Evolutionary conservation across 805 yeast species (phyloP).

Genomic region (Yarrowia sp.): DNA sequence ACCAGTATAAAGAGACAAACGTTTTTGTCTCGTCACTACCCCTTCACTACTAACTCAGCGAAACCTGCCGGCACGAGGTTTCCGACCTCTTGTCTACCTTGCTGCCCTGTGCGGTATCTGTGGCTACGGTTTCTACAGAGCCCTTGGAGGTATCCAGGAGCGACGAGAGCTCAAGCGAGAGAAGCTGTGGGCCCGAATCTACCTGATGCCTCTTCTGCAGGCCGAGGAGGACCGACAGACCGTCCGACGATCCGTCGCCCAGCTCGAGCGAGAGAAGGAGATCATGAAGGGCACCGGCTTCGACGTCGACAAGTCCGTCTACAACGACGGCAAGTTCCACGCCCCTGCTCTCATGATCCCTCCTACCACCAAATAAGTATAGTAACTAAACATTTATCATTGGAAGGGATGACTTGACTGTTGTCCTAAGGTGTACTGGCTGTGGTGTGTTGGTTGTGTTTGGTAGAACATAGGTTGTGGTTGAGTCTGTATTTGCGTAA

Average conservation of each 20-base stretch:
- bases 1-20: too few relatives aligned
- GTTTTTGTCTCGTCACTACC: too few relatives aligned
- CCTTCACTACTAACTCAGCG: conserved; percentile 52
- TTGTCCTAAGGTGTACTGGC: too few relatives aligned
- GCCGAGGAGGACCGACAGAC: conserved; percentile 84
- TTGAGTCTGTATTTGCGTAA: too few relatives aligned
- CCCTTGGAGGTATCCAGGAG: conserved; percentile 73
- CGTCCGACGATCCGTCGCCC: conserved; percentile 72
- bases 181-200: conserved; percentile 76
- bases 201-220: conserved; percentile 72
- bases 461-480: too few relatives aligned
- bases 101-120: conserved; percentile 68
- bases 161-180: conserved; percentile 75
- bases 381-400: conserved; percentile 31
- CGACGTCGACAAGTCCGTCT: conserved; percentile 60
- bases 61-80: conserved; percentile 83
- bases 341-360: conserved; percentile 46
- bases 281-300: conserved; percentile 70
- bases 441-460: too few relatives aligned
- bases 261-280: conserved; percentile 71
- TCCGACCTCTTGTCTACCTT: conserved; percentile 76
- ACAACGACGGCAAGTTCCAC: conserved; percentile 56
- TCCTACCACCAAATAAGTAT: conserved; percentile 40
- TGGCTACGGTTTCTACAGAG: conserved; percentile 73
- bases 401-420: neutral